Conservation (phyloP, 768 basidiomycete species). For the Boletus subparvulus region DNA sequence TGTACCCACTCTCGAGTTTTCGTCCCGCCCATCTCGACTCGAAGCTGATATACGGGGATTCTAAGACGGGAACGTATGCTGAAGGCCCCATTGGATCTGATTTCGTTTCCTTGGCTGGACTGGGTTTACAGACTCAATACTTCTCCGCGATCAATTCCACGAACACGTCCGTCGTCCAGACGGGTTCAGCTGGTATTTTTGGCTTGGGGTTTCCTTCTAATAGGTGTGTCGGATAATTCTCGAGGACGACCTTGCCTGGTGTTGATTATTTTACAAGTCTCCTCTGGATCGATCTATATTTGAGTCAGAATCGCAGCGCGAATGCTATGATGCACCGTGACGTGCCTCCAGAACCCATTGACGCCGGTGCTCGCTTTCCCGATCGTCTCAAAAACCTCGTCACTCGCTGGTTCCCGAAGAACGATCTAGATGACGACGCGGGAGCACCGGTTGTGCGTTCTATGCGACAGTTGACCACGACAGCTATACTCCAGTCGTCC, state of each 20-base stretch:
- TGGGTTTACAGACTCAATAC: slow-evolving; percentile 50
- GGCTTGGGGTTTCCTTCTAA: slow-evolving; percentile 75
- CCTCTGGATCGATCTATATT: slow-evolving; percentile 45
- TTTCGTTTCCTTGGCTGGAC: slow-evolving; percentile 50
- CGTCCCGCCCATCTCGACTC: slow-evolving; percentile 46
- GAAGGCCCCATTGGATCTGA: slow-evolving; percentile 63
- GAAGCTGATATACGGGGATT: slow-evolving; percentile 66
- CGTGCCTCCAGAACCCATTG: neutral
- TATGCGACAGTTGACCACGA: slow-evolving; percentile 8
- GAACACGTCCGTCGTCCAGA: slow-evolving; percentile 58
- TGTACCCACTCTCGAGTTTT: slow-evolving; percentile 53
- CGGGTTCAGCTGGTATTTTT: slow-evolving; percentile 63
- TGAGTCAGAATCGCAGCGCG: slow-evolving; percentile 11
- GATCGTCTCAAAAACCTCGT: slow-evolving; percentile 12
- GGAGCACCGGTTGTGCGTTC: slow-evolving; percentile 4
- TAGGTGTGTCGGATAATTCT: slow-evolving; percentile 43
- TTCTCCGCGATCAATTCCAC: slow-evolving; percentile 70
- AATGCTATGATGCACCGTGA: neutral
- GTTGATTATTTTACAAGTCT: slow-evolving; percentile 34
- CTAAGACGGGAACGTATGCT: slow-evolving; percentile 66
- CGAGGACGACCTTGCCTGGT: neutral
- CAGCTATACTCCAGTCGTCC: slow-evolving; percentile 39
- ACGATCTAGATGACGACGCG: neutral
- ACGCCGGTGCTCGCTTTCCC: slow-evolving; percentile 2
- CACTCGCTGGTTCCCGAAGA: slow-evolving; percentile 21